Evolutionary conservation across 257 asterid species (phyloP).

Genomic region (Plectranthus barbatus): DNA sequence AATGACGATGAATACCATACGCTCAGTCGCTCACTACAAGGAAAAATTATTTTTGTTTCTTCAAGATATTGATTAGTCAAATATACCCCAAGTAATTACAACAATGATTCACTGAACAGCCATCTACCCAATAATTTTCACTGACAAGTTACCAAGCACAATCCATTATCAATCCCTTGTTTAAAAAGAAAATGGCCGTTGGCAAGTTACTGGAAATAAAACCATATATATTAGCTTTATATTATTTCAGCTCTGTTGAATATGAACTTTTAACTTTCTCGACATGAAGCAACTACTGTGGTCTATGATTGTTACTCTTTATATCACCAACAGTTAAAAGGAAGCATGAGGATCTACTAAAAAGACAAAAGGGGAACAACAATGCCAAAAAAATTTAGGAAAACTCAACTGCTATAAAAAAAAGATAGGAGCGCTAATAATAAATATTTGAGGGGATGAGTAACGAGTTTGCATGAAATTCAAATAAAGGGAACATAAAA

Average conservation of each 20-base stretch:
- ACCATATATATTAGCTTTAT: not conserved
- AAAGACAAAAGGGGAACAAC: not conserved
- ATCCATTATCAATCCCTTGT: not conserved
- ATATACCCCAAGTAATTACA: not conserved
- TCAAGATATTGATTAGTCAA: not conserved
- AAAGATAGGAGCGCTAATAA: not conserved
- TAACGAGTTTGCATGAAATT: not conserved
- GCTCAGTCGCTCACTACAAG: not conserved
- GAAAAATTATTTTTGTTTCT: not conserved
- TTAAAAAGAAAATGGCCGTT: not conserved
- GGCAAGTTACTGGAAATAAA: not conserved
- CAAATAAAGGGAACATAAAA: not conserved
- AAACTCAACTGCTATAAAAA: not conserved
- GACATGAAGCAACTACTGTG: not conserved
- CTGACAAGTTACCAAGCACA: not conserved
- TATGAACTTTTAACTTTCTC: not conserved
- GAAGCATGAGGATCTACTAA: not conserved
- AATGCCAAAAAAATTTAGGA: not conserved
- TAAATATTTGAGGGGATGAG: not conserved
- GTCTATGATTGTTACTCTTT: not conserved
- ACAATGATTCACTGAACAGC: not conserved
- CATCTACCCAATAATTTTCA: not conserved
- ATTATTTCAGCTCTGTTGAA: no score
- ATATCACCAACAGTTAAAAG: not conserved
- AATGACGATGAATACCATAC: not conserved